phyloP scores from a whole-genome alignment of 1,284 basidiomycete species.

The Gymnopus androsaceus region DNA sequence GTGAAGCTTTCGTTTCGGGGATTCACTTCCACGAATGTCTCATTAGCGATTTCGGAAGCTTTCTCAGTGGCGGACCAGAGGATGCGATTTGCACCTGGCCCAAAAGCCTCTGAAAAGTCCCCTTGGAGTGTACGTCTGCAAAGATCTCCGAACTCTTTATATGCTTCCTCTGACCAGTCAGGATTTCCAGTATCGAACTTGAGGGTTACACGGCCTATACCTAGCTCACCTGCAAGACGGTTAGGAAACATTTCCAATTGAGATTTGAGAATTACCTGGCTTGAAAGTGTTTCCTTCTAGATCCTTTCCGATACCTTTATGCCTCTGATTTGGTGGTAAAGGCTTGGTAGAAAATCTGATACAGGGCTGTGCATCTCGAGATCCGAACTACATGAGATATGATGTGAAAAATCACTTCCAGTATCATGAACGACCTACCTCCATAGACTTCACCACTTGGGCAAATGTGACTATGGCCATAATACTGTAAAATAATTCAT shows the following conservation, averaged over 20 bases:
- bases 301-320: too few species aligned
- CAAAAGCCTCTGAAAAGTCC: too few species aligned
- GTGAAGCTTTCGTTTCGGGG: too few species aligned
- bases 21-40: not conserved
- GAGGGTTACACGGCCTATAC: conserved; percentile 17
- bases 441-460: not conserved
- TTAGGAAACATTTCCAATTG: not conserved
- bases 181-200: conserved; percentile 12
- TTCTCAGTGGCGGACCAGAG: not conserved
- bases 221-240: conserved; percentile 5
- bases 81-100: not conserved
- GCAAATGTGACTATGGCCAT: too few species aligned
- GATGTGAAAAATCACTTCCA: not conserved
- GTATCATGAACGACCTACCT: not conserved
- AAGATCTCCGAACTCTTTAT: conserved; percentile 10
- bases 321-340: too few species aligned
- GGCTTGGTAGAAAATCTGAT: too few species aligned
- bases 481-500: too few species aligned
- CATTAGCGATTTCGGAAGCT: too few species aligned
- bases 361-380: not conserved
- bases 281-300: too few species aligned
- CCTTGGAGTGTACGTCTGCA: not conserved
- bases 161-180: conserved; percentile 9
- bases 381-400: not conserved
- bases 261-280: too few species aligned